These are phyloP conservation scores for Aphanomyces euteiches DNA, from an alignment of 352 stramenopile species.

Conservation along the genomic window DNA sequence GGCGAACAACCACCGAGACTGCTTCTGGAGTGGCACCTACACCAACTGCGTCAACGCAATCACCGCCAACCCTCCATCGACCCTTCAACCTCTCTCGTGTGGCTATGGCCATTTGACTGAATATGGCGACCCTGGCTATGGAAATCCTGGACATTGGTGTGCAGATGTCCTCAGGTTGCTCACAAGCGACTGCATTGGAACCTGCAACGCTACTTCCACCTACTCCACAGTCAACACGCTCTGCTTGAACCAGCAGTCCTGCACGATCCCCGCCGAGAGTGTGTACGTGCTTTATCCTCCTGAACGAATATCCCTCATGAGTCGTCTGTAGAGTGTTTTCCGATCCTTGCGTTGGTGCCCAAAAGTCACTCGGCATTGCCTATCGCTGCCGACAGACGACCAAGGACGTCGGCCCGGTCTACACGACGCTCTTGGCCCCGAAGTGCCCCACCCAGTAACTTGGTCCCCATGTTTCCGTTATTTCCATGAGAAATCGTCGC, in stretches of 20 bases:
- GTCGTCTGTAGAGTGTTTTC: slow-evolving; percentile 14
- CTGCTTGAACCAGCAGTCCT: slow-evolving; percentile 1
- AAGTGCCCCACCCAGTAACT: slow-evolving; percentile 1
- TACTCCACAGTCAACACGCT: background rate
- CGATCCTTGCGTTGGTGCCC: slow-evolving; percentile 12
- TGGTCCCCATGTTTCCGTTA: no score
- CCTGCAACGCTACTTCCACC: slow-evolving; percentile 1
- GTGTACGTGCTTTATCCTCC: background rate
- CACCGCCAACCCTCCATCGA: background rate
- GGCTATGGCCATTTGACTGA: background rate
- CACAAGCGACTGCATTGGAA: background rate
- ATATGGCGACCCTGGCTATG: background rate
- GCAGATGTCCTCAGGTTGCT: background rate
- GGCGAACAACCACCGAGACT: background rate
- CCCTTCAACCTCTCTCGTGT: background rate
- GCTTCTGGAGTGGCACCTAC: background rate
- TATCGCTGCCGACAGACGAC: slow-evolving; percentile 5
- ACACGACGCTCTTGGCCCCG: slow-evolving; percentile 9
- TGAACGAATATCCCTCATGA: background rate
- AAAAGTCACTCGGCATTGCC: slow-evolving; percentile 5
- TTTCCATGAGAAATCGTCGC: no score
- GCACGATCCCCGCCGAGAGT: slow-evolving; percentile 3
- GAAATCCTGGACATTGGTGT: background rate
- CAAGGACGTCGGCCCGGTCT: background rate
- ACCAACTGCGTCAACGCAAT: background rate